A percentile compares a stretch with the other conserved stretches of the same genome.
Evolutionary conservation across 176 grass and related monocot genomes (phyloP).

Genomic region (Typha latifolia): DNA sequence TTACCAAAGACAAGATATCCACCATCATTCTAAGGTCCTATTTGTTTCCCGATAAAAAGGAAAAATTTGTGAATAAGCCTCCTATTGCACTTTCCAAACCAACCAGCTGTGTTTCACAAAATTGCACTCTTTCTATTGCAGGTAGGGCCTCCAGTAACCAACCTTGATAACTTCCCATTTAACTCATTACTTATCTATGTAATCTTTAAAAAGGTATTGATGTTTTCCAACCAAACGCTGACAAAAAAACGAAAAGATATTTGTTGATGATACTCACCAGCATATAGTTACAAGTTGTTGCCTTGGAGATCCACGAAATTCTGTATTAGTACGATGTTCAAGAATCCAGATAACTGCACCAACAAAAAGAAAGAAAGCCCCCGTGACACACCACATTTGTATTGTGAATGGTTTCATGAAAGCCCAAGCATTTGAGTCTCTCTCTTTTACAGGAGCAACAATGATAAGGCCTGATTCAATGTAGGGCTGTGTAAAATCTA

Average conservation of each 20-base stretch:
- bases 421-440: slow-evolving; percentile 62
- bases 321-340: slow-evolving; percentile 58
- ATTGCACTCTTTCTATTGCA: no score
- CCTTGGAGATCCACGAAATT: slow-evolving; percentile 55
- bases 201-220: no score
- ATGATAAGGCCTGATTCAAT: slow-evolving; percentile 72
- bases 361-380: slow-evolving; percentile 60
- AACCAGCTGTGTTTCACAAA: no score
- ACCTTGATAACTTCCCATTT: no score
- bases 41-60: no score
- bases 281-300: slow-evolving; percentile 63
- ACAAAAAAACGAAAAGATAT: background rate
- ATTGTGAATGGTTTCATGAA: slow-evolving; percentile 74
- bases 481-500: slow-evolving; percentile 87
- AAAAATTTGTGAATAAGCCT: no score
- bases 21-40: no score
- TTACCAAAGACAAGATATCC: no score
- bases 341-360: slow-evolving; percentile 77
- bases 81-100: no score
- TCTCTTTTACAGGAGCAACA: slow-evolving; percentile 40
- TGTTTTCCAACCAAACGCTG: no score
- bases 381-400: slow-evolving; percentile 64
- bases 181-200: no score
- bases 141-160: no score
- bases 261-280: slow-evolving; percentile 42